Conservation (phyloP, 345 rosid genomes). For the Eucalyptus brandiana region DNA sequence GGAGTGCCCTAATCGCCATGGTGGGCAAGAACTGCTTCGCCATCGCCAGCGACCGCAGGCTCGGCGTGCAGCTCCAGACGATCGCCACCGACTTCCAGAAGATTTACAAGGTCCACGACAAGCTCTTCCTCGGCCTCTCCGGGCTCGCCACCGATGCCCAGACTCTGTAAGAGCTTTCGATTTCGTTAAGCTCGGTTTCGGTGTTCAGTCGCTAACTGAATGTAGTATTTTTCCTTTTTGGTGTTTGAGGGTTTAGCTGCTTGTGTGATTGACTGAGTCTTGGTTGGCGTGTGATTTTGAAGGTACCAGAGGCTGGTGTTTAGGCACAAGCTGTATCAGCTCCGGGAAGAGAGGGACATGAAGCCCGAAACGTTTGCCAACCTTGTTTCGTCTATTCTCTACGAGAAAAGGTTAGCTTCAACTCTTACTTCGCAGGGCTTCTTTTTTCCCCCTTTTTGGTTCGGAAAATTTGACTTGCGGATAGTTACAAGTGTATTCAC, state of each 20-base stretch:
- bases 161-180: slow-evolving; percentile 38
- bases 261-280: neutral
- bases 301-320: slow-evolving; percentile 91
- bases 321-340: slow-evolving; percentile 82
- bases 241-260: neutral
- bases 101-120: slow-evolving; percentile 77
- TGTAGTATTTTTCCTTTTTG: neutral
- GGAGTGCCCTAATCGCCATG: slow-evolving; percentile 97
- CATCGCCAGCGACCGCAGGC: slow-evolving; percentile 88
- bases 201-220: neutral
- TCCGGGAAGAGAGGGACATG: slow-evolving; percentile 96
- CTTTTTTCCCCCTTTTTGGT: neutral
- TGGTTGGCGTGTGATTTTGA: slow-evolving; percentile 4
- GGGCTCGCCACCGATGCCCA: slow-evolving; percentile 95
- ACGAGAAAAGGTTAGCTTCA: slow-evolving; percentile 72
- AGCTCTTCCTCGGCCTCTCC: slow-evolving; percentile 77
- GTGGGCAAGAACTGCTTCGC: slow-evolving; percentile 99
- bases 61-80: slow-evolving; percentile 93
- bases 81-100: slow-evolving; percentile 93
- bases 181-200: neutral
- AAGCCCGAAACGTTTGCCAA: slow-evolving; percentile 98
- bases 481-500: neutral
- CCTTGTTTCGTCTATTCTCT: slow-evolving; percentile 87
- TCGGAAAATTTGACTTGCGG: neutral
- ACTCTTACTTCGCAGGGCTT: neutral